phyloP scores from a whole-genome alignment of 306 rosid species.

The Cucurbita argyrosperma region DNA sequence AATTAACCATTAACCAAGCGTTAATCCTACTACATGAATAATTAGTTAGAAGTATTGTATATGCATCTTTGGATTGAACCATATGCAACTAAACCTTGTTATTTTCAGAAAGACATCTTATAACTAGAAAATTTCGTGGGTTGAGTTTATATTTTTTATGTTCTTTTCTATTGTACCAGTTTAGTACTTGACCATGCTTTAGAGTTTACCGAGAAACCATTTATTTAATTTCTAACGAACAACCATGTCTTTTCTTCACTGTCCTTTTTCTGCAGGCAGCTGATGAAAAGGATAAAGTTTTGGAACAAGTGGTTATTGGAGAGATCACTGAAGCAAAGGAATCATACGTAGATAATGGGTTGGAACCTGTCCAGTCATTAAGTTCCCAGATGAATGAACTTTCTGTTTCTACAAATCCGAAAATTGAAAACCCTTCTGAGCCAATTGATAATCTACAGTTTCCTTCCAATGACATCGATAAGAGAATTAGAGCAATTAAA shows the following conservation, averaged over 20 bases:
- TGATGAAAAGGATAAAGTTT: constrained; percentile 43
- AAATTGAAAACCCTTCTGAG: constrained; percentile 27
- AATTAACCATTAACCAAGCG: neutral
- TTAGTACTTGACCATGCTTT: neutral
- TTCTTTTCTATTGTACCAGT: neutral
- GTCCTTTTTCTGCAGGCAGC: constrained; percentile 43
- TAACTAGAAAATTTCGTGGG: neutral
- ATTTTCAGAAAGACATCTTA: neutral
- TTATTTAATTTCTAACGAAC: neutral
- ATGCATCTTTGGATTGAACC: neutral
- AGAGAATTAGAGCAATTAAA: constrained; percentile 65
- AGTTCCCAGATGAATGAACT: constrained; percentile 45
- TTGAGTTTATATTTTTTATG: neutral
- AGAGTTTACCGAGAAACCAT: neutral
- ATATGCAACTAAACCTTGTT: neutral
- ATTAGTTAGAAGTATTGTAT: neutral
- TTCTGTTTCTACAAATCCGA: constrained; percentile 35
- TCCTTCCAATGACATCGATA: constrained; percentile 51
- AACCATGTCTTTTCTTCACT: neutral
- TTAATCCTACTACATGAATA: neutral
- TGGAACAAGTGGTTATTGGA: constrained; percentile 21
- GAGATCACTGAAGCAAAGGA: constrained; percentile 24
- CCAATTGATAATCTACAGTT: constrained; percentile 29
- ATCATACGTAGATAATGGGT: constrained; percentile 10
- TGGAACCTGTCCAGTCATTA: constrained; percentile 30